Conservation (phyloP, 768 basidiomycete genomes). For the Symmetrospora coprosmae region DNA sequence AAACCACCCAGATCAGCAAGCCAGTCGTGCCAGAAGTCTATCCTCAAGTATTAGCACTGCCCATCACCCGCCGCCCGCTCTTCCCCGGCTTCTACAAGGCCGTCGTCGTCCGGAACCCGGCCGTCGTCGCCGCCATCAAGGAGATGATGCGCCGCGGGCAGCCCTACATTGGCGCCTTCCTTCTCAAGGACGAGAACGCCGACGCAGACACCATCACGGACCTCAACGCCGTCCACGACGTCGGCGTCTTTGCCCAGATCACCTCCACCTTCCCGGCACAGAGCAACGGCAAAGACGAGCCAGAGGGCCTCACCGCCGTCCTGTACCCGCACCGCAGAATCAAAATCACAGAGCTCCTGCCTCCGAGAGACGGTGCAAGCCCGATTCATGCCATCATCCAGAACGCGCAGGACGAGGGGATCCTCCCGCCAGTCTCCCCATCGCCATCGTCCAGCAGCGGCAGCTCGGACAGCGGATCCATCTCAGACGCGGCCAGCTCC, state of each 20-base stretch:
- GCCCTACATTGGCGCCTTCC: constrained; percentile 89
- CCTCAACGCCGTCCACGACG: constrained; percentile 69
- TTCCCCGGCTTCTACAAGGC: constrained; percentile 99
- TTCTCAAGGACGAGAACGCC: constrained; percentile 81
- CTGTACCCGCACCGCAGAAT: constrained; percentile 86
- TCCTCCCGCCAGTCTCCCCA: neutral
- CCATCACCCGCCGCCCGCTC: constrained; percentile 83
- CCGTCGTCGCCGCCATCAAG: constrained; percentile 82
- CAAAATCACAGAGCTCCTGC: constrained; percentile 70
- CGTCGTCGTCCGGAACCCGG: constrained; percentile 77
- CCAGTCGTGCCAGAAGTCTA: constrained; percentile 62
- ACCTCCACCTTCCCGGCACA: constrained; percentile 58
- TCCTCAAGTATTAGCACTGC: constrained; percentile 84
- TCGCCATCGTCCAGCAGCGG: neutral
- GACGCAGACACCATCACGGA: constrained; percentile 88
- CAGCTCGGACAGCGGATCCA: no score
- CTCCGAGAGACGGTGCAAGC: constrained; percentile 36
- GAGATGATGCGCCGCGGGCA: constrained; percentile 95
- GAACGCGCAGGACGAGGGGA: constrained; percentile 27
- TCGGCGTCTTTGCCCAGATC: constrained; percentile 94
- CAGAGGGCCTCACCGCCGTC: constrained; percentile 79
- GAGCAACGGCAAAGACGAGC: constrained; percentile 42
- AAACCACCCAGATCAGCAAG: constrained; percentile 18
- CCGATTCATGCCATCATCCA: constrained; percentile 24
- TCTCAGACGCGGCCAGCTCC: no score